Percentiles rank a stretch among this genome's conserved stretches.
phyloP scores from a whole-genome alignment of 2,329 filamentous ascomycete genomes.

The Calonectria henricotiae region DNA sequence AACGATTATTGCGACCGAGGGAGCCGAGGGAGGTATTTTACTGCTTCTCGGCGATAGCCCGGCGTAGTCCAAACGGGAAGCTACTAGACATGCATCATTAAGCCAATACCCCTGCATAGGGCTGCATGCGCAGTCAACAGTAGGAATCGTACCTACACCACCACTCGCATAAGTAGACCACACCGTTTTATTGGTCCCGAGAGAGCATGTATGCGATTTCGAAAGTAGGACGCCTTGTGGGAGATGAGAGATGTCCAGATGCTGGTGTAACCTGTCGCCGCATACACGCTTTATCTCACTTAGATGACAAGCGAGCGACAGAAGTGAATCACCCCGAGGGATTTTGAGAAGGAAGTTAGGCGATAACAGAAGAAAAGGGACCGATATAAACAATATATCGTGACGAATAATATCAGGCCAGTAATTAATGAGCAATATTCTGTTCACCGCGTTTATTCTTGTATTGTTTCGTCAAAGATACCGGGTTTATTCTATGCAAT shows the following conservation, averaged over 20 bases:
- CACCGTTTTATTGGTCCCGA: background rate
- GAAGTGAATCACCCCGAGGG: background rate
- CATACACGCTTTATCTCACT: background rate
- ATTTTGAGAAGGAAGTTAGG: background rate
- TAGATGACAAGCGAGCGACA: background rate
- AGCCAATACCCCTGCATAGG: constrained; percentile 22
- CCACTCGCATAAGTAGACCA: background rate
- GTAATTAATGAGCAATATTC: too few species aligned
- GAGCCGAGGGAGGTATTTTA: constrained; percentile 3
- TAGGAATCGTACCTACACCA: background rate
- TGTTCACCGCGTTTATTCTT: background rate
- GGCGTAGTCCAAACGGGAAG: background rate
- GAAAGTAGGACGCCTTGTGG: constrained; percentile 2
- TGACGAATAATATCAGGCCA: too few species aligned
- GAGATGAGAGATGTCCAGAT: too few species aligned
- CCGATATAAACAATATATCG: background rate
- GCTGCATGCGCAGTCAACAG: background rate
- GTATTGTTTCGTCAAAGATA: background rate
- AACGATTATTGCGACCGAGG: background rate
- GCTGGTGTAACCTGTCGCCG: background rate
- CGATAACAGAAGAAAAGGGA: background rate
- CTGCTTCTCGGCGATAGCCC: background rate
- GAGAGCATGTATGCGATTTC: background rate
- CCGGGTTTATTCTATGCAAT: too few species aligned
- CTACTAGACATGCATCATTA: background rate